phyloP scores from a whole-genome alignment of 2,329 filamentous ascomycete species.

The Raffaelea albimanens region DNA sequence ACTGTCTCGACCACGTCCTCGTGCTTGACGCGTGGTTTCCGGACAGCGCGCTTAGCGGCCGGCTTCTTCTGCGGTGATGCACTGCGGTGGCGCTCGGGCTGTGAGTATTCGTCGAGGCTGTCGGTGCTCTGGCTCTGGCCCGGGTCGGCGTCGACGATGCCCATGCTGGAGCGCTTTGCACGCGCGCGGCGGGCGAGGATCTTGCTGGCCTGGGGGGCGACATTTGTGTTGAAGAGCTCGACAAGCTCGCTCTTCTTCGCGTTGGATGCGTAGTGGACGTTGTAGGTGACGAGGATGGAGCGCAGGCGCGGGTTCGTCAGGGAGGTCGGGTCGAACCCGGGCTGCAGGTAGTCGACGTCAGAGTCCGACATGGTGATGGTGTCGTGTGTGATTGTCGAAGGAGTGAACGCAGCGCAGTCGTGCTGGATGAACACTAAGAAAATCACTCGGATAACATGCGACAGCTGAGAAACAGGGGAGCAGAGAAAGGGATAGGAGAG shows the following conservation, averaged over 20 bases:
- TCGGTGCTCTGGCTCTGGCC: conserved; percentile 45
- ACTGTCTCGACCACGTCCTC: conserved; percentile 39
- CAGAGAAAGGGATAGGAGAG: not conserved
- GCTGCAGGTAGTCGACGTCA: conserved; percentile 75
- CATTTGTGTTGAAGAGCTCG: conserved; percentile 68
- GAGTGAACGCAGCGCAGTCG: too few species aligned
- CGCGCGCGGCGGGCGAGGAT: conserved; percentile 65
- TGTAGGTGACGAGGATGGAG: conserved; percentile 83
- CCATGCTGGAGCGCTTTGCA: conserved; percentile 77
- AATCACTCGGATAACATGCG: not conserved
- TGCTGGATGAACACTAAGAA: too few species aligned
- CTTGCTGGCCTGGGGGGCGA: conserved; percentile 69
- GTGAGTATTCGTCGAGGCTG: conserved; percentile 46
- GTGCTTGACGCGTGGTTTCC: conserved; percentile 19
- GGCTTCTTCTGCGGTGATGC: conserved; percentile 17
- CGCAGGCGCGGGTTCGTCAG: conserved; percentile 84
- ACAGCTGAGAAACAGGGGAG: not conserved
- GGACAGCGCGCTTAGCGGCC: not conserved
- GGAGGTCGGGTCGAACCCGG: conserved; percentile 73
- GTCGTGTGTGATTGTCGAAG: too few species aligned
- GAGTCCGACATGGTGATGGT: conserved; percentile 46
- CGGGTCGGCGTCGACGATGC: conserved; percentile 60
- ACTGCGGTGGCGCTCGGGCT: conserved; percentile 23
- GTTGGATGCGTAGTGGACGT: conserved; percentile 73
- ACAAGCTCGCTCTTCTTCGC: conserved; percentile 89